phyloP scores from a whole-genome alignment of 139 green algal genomes.

The Parachlorella kessleri region DNA sequence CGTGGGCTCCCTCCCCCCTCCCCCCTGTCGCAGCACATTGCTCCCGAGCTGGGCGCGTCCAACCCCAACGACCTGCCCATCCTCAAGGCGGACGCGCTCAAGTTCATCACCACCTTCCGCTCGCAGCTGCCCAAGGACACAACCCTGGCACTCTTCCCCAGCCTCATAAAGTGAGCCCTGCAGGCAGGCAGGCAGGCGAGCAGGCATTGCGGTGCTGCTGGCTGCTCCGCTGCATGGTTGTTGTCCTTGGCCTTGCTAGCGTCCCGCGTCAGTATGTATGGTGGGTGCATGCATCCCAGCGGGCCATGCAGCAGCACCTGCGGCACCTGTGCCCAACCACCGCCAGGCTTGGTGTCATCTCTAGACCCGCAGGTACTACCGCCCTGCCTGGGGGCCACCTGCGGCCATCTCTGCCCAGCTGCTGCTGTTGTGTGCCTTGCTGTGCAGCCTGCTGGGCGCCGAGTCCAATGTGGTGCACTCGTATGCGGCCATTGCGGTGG shows the following conservation, averaged over 20 bases:
- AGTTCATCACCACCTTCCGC: constrained; percentile 96
- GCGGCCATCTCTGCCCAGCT: not conserved
- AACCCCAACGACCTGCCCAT: constrained; percentile 74
- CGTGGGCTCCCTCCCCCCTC: not conserved
- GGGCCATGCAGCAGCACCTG: too few species aligned
- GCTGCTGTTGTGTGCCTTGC: not conserved
- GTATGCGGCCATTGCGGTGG: constrained; percentile 93
- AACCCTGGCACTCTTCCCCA: constrained; percentile 66
- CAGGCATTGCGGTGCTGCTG: too few species aligned
- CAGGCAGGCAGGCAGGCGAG: too few species aligned
- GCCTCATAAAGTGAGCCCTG: constrained; percentile 50
- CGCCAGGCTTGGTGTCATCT: too few species aligned
- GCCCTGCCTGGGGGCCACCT: too few species aligned
- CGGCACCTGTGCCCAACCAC: too few species aligned
- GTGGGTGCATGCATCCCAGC: too few species aligned
- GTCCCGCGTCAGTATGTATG: too few species aligned
- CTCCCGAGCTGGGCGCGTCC: constrained; percentile 77
- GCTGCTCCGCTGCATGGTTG: too few species aligned
- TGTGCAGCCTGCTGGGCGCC: constrained; percentile 47
- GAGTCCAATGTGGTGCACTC: constrained; percentile 94
- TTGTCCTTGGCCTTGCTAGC: too few species aligned
- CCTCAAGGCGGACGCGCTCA: constrained; percentile 95
- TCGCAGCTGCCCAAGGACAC: constrained; percentile 76
- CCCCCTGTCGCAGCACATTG: constrained; percentile 42
- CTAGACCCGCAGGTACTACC: too few species aligned